Percentiles rank a stretch among this genome's conserved stretches.
Conservation (phyloP, 1,139 yeast genomes). For the Waltiozyma sp. region DNA sequence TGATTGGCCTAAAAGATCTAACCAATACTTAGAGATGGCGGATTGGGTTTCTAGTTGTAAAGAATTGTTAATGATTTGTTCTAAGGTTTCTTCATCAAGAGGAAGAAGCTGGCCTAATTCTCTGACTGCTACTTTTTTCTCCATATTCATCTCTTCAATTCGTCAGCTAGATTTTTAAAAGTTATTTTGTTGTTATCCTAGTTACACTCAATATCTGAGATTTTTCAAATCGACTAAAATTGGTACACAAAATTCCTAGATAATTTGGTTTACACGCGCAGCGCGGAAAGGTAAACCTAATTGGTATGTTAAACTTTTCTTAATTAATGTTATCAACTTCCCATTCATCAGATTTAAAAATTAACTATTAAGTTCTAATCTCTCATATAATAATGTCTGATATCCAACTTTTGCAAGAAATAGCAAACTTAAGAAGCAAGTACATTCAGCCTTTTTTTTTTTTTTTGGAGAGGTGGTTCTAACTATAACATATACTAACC, state of each 20-base stretch:
- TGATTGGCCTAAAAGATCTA: conserved; percentile 43
- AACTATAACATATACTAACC: background rate
- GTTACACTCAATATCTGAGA: no score
- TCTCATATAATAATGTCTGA: background rate
- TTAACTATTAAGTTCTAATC: no score
- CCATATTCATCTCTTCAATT: no score
- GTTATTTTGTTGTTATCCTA: no score
- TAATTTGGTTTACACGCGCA: no score
- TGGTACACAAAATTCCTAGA: no score
- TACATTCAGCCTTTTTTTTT: background rate
- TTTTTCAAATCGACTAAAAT: no score
- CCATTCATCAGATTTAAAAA: no score
- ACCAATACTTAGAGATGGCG: conserved; percentile 36
- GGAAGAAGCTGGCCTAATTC: conserved; percentile 31
- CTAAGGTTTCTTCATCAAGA: conserved; percentile 30
- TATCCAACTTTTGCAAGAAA: conserved; percentile 2
- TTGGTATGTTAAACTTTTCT: no score
- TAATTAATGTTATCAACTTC: no score
- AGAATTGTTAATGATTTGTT: conserved; percentile 39
- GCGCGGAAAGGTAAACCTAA: no score
- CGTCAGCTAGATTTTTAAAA: no score
- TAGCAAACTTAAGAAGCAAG: conserved; percentile 3
- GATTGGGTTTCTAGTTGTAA: conserved; percentile 30
- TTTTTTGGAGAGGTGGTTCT: background rate
- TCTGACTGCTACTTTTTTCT: conserved; percentile 4